Base-by-base conservation (phyloP, 257 asterid species). In the Schizonepeta tenuifolia region DNA sequence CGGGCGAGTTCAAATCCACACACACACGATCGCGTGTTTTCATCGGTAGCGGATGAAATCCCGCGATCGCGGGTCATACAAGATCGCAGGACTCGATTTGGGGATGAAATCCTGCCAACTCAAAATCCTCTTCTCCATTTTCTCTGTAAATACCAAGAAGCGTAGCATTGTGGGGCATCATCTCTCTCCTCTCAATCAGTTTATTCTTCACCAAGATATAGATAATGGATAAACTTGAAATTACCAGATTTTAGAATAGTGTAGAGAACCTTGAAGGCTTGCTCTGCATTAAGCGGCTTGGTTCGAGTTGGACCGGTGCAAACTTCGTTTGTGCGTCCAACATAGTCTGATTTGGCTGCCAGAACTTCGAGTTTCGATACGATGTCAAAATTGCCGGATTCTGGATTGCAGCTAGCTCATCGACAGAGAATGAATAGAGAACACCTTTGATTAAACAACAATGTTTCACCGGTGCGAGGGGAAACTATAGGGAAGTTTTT, bases 301-400 rank as follows among this genome's bases (percentile, higher is more conserved):
- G 99, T 91, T 63, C 86, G 98, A 31, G 96, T 94, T 36, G 99
- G 99, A 14, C 98, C 97, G 2, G 98, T 94, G 74, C 99, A 94
- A 60, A 94, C 97, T 83, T 92, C 35, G 90, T 84, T 69, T 91
- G 99, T 18, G 98, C 98, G 26, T 94, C 98, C 74, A 91, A 75
- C 38, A 94, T 93, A 65, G 93, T 89, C 78, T 83, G 95, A 67
- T 91, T 91, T 26, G 98, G 95, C 76, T 33, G 79, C 1, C 79
- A 75, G 20, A 88, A 57, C 57, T 55, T 74, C 67, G 86, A 85
- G 57, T 75, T 84, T 86, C 93, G 89, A 73, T 88, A 90, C 36
- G 92, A 85, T 28, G 95, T 79, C 44, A 97, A 93, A 9, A 88
- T 69, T 44, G 95, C 69, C 59, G 96, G 96, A 71, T 89, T 93